Conservation (phyloP, 768 basidiomycete species). For the Rhodocollybia butyracea region DNA sequence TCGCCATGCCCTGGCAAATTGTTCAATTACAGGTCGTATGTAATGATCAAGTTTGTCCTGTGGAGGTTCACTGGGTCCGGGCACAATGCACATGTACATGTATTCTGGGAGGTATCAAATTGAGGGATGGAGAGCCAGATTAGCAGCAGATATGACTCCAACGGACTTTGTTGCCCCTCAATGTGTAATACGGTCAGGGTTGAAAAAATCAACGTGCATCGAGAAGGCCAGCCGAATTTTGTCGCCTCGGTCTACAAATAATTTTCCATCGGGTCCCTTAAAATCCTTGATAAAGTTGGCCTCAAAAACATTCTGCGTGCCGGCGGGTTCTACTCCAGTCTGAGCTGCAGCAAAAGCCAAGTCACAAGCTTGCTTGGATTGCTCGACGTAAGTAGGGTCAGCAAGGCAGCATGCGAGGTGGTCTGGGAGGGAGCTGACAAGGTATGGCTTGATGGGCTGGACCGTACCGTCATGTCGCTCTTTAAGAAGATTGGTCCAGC, state of each 20-base stretch:
- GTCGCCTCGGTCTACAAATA: slow-evolving; percentile 17
- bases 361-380: slow-evolving; percentile 17
- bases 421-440: slow-evolving; percentile 17
- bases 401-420: slow-evolving; percentile 16
- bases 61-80: slow-evolving; percentile 32
- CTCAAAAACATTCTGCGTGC: slow-evolving; percentile 19
- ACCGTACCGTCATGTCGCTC: background rate
- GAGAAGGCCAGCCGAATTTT: slow-evolving; percentile 21
- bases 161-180: slow-evolving; percentile 22
- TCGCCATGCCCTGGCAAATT: slow-evolving; percentile 29
- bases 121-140: background rate
- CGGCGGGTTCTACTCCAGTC: slow-evolving; percentile 1
- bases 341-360: slow-evolving; percentile 9
- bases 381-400: slow-evolving; percentile 11
- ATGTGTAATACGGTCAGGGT: slow-evolving; percentile 23
- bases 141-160: slow-evolving; percentile 26
- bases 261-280: slow-evolving; percentile 18
- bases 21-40: slow-evolving; percentile 29
- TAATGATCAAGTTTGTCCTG: slow-evolving; percentile 30
- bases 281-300: slow-evolving; percentile 25
- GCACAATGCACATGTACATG: slow-evolving; percentile 34
- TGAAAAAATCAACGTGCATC: slow-evolving; percentile 33
- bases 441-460: slow-evolving; percentile 16
- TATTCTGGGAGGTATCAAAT: slow-evolving; percentile 24
- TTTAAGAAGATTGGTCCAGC: slow-evolving; percentile 1